Evolutionary conservation across 2,329 filamentous ascomycete species (phyloP).

Genomic region (Colletotrichum sp.): DNA sequence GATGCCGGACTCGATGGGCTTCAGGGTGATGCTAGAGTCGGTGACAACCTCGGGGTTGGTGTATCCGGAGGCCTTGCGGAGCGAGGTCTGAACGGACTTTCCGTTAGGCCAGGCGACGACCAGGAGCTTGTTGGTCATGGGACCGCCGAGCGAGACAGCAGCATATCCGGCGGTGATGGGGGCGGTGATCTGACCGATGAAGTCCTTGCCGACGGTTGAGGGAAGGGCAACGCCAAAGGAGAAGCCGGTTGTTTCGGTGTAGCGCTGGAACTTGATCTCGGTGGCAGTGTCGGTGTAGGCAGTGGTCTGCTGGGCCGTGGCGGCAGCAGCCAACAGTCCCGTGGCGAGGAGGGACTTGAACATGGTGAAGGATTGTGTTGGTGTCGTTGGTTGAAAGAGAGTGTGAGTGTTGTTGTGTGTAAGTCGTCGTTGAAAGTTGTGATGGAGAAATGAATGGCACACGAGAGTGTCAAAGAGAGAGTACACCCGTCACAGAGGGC

Average conservation of each 20-base stretch:
- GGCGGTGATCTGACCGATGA: slow-evolving; percentile 21
- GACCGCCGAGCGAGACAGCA: slow-evolving; percentile 38
- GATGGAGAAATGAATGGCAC: slow-evolving; percentile 6
- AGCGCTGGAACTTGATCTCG: slow-evolving; percentile 17
- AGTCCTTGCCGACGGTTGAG: slow-evolving; percentile 13
- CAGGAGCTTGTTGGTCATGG: slow-evolving; percentile 49
- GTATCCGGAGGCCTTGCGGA: slow-evolving; percentile 36
- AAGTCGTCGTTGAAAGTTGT: not conserved
- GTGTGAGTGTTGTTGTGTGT: not conserved
- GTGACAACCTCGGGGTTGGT: slow-evolving; percentile 43
- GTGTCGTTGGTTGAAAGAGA: not conserved
- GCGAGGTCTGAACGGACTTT: slow-evolving; percentile 34
- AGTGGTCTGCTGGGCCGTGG: slow-evolving; percentile 16
- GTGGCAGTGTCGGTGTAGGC: slow-evolving; percentile 7
- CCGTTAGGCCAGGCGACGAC: slow-evolving; percentile 49
- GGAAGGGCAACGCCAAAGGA: slow-evolving; percentile 16
- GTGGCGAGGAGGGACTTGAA: slow-evolving; percentile 13
- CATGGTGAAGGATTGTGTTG: slow-evolving; percentile 3
- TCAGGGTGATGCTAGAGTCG: slow-evolving; percentile 35
- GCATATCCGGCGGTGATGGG: slow-evolving; percentile 15
- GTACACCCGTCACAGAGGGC: slow-evolving; percentile 20
- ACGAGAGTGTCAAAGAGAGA: slow-evolving; percentile 16
- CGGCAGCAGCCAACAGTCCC: slow-evolving; percentile 7
- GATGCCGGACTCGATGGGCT: slow-evolving; percentile 50
- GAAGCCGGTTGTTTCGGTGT: slow-evolving; percentile 9